Evolutionary conservation across 371 early-diverging fungal genomes (phyloP).

Genomic region (Mortierella sp.): DNA sequence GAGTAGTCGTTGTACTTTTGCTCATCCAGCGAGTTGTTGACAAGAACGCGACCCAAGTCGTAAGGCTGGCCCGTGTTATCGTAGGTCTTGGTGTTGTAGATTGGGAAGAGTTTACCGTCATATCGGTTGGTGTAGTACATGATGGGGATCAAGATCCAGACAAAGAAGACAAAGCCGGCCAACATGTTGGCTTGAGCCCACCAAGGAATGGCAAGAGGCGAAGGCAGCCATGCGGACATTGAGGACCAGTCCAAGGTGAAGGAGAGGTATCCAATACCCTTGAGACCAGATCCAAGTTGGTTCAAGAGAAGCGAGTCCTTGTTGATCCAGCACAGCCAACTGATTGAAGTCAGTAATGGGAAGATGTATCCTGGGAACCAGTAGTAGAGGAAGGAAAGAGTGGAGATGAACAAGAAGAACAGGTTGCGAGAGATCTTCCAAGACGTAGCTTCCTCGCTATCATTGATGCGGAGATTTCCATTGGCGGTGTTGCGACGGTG

Average conservation of each 20-base stretch:
- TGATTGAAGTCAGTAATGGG: slow-evolving; percentile 74
- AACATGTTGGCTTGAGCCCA: slow-evolving; percentile 79
- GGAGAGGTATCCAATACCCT: slow-evolving; percentile 75
- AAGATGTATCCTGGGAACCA: slow-evolving; percentile 85
- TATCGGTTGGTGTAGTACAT: slow-evolving; percentile 77
- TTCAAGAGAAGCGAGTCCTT: slow-evolving; percentile 65
- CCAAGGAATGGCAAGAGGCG: slow-evolving; percentile 79
- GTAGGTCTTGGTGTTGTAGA: slow-evolving; percentile 66
- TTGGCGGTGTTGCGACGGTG: slow-evolving; percentile 59
- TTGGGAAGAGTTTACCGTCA: slow-evolving; percentile 72
- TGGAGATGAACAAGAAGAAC: slow-evolving; percentile 72
- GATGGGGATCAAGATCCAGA: slow-evolving; percentile 82
- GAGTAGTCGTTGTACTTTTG: slow-evolving; percentile 60
- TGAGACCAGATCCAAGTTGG: slow-evolving; percentile 70
- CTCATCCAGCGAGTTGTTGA: slow-evolving; percentile 69
- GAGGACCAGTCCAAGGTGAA: slow-evolving; percentile 84
- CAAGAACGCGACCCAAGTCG: slow-evolving; percentile 56
- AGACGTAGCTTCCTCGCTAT: slow-evolving; percentile 35
- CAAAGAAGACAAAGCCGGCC: slow-evolving; percentile 72
- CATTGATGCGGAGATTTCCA: slow-evolving; percentile 32
- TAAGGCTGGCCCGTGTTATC: slow-evolving; percentile 60
- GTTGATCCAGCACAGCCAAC: slow-evolving; percentile 79
- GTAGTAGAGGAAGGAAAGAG: slow-evolving; percentile 72
- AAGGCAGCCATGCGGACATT: slow-evolving; percentile 68
- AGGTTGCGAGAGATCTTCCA: slow-evolving; percentile 58